These are phyloP conservation scores for Pontederia paniculata DNA, from an alignment of 176 grass and related monocot species.

Conservation along the genomic window DNA sequence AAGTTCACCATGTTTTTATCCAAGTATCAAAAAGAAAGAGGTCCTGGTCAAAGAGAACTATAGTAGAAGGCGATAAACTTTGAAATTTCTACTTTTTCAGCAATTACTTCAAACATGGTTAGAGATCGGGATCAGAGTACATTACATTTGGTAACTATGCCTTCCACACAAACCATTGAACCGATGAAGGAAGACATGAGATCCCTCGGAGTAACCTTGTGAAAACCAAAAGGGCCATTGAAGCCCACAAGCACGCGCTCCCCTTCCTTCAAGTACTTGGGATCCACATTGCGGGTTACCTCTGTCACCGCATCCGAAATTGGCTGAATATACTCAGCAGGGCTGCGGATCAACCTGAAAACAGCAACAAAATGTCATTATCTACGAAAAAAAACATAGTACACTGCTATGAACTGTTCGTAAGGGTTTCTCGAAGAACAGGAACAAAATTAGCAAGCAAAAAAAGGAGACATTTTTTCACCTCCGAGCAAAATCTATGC, in stretches of 20 bases:
- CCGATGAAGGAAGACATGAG: slow-evolving; percentile 98
- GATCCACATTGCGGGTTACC: slow-evolving; percentile 54
- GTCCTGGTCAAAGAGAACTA: too few species aligned
- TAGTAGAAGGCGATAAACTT: too few species aligned
- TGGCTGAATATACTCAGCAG: slow-evolving; percentile 82
- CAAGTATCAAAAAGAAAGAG: too few species aligned
- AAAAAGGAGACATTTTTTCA: slow-evolving; percentile 2
- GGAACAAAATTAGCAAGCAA: too few species aligned
- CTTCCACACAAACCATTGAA: slow-evolving; percentile 95
- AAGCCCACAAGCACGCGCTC: slow-evolving; percentile 78
- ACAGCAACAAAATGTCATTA: not conserved
- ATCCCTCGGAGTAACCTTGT: slow-evolving; percentile 88
- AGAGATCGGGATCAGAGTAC: not conserved
- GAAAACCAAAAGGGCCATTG: slow-evolving; percentile 81
- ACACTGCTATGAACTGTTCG: too few species aligned
- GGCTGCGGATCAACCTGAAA: slow-evolving; percentile 70
- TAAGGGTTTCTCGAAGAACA: too few species aligned
- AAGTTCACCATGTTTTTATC: too few species aligned
- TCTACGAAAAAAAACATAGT: not conserved
- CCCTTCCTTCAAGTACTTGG: slow-evolving; percentile 79
- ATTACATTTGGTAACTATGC: slow-evolving; percentile 96
- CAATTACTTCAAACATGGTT: not conserved
- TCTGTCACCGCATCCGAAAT: slow-evolving; percentile 80
- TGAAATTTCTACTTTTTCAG: not conserved
- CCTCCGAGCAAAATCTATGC: slow-evolving; percentile 87